Conservation (phyloP, 2,329 filamentous ascomycete species). For the Venturia nashicola region DNA sequence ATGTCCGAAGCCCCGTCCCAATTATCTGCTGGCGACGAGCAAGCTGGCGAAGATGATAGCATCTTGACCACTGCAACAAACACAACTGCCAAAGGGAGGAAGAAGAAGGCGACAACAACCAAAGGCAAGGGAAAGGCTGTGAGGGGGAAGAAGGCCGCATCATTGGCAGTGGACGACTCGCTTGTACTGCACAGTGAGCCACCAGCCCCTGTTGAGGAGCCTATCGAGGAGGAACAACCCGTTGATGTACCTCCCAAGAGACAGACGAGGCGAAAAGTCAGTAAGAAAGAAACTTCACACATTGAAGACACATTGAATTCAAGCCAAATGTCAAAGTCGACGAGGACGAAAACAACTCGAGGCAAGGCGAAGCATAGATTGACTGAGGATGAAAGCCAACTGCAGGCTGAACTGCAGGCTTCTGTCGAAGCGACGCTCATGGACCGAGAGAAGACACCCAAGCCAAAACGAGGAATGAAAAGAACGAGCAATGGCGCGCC, state of each 20-base stretch:
- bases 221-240: conserved; percentile 1
- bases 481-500: conserved; percentile 24
- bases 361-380: conserved; percentile 18
- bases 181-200: conserved; percentile 18
- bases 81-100: conserved; percentile 35
- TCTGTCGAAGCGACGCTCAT: conserved; percentile 10
- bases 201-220: background rate
- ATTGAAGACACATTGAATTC: conserved; percentile 7
- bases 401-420: conserved; percentile 16
- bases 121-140: conserved; percentile 17
- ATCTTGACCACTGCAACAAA: conserved; percentile 33
- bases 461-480: conserved; percentile 20
- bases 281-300: background rate
- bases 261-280: conserved; percentile 7
- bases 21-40: conserved; percentile 29
- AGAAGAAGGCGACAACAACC: conserved; percentile 23
- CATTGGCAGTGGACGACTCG: conserved; percentile 11
- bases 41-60: conserved; percentile 41
- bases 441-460: conserved; percentile 10
- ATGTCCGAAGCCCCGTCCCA: conserved; percentile 30
- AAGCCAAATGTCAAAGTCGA: conserved; percentile 2
- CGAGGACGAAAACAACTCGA: conserved; percentile 13
- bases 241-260: conserved; percentile 12
- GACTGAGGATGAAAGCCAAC: conserved; percentile 17
- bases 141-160: conserved; percentile 12